A percentile compares a stretch with the other conserved stretches of the same genome.
Conservation (phyloP, 2,329 filamentous ascomycete genomes). For the Cladosporium sp. region DNA sequence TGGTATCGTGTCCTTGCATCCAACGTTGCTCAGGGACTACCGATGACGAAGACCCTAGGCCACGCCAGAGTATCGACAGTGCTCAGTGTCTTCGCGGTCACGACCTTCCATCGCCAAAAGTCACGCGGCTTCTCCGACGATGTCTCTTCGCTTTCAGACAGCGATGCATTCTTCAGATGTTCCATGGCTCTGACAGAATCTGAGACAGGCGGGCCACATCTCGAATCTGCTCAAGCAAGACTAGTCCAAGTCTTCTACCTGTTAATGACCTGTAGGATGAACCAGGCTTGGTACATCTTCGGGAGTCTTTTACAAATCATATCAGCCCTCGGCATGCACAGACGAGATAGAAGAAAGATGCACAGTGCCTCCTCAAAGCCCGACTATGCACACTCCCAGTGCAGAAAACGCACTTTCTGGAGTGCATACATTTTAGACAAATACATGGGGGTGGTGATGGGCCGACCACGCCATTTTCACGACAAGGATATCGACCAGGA, state of each 20-base stretch:
- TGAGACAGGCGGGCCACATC: slow-evolving; percentile 23
- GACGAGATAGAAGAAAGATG: slow-evolving; percentile 9
- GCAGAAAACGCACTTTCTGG: slow-evolving; percentile 64
- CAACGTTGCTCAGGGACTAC: slow-evolving; percentile 32
- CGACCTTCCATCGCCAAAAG: slow-evolving; percentile 23
- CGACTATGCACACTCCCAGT: slow-evolving; percentile 54
- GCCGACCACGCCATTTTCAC: slow-evolving; percentile 61
- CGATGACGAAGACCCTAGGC: slow-evolving; percentile 46
- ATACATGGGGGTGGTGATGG: slow-evolving; percentile 65
- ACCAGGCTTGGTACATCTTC: slow-evolving; percentile 39
- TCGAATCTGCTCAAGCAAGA: slow-evolving; percentile 26
- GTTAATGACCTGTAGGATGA: slow-evolving; percentile 28
- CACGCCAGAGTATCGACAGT: slow-evolving; percentile 43
- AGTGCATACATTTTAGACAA: slow-evolving; percentile 64
- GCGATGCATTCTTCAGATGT: slow-evolving; percentile 18
- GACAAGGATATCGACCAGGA: slow-evolving; percentile 66
- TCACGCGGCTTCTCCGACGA: slow-evolving; percentile 49
- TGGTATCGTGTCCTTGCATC: slow-evolving; percentile 41
- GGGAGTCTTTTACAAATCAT: slow-evolving; percentile 31
- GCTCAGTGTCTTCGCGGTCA: slow-evolving; percentile 21
- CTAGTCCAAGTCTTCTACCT: slow-evolving; percentile 27
- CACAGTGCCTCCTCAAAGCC: background rate
- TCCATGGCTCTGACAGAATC: slow-evolving; percentile 18
- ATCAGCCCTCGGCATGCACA: slow-evolving; percentile 27
- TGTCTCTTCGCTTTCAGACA: slow-evolving; percentile 26